phyloP scores from a whole-genome alignment of 2,329 filamentous ascomycete species.

The Chaetomium globosum region DNA sequence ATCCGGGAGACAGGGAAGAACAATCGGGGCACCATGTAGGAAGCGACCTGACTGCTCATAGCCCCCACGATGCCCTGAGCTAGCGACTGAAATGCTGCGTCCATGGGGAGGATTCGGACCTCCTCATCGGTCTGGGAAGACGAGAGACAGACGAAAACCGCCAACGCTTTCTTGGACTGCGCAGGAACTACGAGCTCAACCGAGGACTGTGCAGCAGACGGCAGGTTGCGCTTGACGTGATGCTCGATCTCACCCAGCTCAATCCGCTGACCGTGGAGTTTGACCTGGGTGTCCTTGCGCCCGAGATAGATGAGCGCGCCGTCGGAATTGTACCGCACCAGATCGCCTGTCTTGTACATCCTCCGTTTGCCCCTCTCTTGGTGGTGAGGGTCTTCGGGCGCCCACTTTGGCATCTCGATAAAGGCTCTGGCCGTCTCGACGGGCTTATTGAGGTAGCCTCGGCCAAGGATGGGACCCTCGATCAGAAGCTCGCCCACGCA shows the following conservation, averaged over 20 bases:
- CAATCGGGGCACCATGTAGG: conserved; percentile 36
- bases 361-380: conserved; percentile 47
- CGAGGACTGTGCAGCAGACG: conserved; percentile 48
- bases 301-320: conserved; percentile 48
- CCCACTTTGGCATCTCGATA: conserved; percentile 47
- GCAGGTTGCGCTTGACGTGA: conserved; percentile 43
- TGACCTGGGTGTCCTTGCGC: conserved; percentile 57
- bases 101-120: conserved; percentile 34
- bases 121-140: conserved; percentile 29
- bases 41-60: conserved; percentile 39
- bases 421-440: conserved; percentile 52
- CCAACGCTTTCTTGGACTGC: conserved; percentile 28
- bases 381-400: conserved; percentile 56
- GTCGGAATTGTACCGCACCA: conserved; percentile 44
- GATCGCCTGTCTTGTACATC: conserved; percentile 51
- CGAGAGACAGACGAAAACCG: conserved; percentile 27
- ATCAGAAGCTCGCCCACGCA: conserved; percentile 45
- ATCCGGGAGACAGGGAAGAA: conserved; percentile 38
- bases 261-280: conserved; percentile 57
- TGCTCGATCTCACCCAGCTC: conserved; percentile 45
- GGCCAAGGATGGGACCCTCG: conserved; percentile 50
- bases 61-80: conserved; percentile 20
- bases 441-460: conserved; percentile 53
- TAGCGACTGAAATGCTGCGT: conserved; percentile 15
- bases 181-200: conserved; percentile 54